Conservation (phyloP, 73 alveolate species). For the Paramecium caudatum region DNA sequence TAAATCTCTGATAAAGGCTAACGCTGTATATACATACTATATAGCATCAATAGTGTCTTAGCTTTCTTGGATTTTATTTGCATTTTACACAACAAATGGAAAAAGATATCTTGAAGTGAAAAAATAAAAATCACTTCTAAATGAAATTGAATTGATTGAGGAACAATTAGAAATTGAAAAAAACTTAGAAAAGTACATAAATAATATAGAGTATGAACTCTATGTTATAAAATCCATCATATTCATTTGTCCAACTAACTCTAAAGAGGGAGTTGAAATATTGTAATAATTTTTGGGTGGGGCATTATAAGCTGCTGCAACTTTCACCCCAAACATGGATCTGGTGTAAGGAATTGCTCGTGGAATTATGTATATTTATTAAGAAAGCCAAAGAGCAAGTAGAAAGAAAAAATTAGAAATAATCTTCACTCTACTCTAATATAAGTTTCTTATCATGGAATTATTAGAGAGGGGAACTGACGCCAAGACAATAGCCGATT, state of each 20-base stretch:
- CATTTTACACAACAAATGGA: not conserved
- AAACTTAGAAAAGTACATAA: not conserved
- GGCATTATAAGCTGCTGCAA: not conserved
- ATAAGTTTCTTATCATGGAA: not conserved
- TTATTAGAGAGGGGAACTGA: not conserved
- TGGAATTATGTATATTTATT: not conserved
- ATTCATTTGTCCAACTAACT: not conserved
- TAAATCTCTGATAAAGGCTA: not conserved
- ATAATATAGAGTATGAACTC: constrained; percentile 37
- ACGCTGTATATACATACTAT: not conserved
- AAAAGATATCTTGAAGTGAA: not conserved
- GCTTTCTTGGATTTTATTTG: not conserved
- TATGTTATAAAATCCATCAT: constrained; percentile 1
- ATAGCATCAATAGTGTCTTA: not conserved
- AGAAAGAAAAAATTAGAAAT: not conserved
- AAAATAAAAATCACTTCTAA: not conserved
- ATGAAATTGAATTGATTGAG: not conserved
- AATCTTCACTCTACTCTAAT: not conserved
- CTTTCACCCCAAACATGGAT: not conserved
- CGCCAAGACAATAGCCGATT: not conserved
- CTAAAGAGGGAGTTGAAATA: constrained; percentile 3
- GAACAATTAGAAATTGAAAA: constrained; percentile 16
- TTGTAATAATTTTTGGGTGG: not conserved
- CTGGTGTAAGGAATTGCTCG: not conserved
- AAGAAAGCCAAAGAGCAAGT: not conserved